Base-by-base conservation (phyloP, 208 protist species). In the Trypanosoma conorhini region DNA sequence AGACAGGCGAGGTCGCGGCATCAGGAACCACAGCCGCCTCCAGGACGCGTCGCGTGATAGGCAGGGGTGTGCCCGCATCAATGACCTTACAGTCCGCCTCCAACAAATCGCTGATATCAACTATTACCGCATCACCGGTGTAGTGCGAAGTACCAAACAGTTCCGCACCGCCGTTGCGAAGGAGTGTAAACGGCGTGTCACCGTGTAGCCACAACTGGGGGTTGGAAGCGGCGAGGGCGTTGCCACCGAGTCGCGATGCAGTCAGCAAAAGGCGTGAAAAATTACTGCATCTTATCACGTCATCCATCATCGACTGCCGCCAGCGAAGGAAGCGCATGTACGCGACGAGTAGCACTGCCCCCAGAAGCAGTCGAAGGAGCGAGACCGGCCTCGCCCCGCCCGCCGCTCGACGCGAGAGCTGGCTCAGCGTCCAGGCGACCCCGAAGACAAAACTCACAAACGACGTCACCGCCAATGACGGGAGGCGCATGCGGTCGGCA, bases 181-280 rank as follows among this genome's bases (percentile, higher is more conserved):
- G 83, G 69, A 90, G 92, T 67, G 91, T 84, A 44, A 70, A 58
- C 1, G 91, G 86, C 21, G 72, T 85, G 72, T 93, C 87, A 24
- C 84, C 83, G 70, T 95, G 90, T 30, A 84, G 92, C 26, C 87
- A 86, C 22, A 82, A 86, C 57, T 95, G 90, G 26, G 82, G 85
- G 76, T 88, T 93, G 9, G 84, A 82, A 44, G 92, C 74, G 52
- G 63, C 72, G 19, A 93, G 30, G 15, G 93, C 62, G 24, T 62
- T 72, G 60, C 79, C 77, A 24, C 75, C 77, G 9, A 95, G 50
- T 59, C 0, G 91, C 40, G 46, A 51, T 22, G 46, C 3, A 10
- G 46, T 4, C 13, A 51, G 21, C 13, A 51, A 2, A 51, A 51
- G 13, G 21, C 59, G 59, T 0, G 90, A 93, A 10, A 80, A 50